Base-by-base conservation (phyloP, 305 asterid species). In the Coffea humblotiana region DNA sequence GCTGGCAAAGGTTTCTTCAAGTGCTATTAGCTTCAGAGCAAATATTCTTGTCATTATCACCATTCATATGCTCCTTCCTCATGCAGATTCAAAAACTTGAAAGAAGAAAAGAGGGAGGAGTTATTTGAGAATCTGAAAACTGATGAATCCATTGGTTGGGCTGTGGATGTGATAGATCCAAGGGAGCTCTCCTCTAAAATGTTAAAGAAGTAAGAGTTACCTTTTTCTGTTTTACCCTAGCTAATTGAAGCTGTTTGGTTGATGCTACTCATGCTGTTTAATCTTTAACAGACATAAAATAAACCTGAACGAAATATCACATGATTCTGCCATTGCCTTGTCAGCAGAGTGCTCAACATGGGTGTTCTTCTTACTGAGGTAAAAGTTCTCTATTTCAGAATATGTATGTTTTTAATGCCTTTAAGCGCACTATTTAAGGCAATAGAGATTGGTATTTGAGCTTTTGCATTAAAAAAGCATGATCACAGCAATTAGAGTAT, bases 71-170 rank as follows among this genome's bases (percentile, higher is more conserved):
- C 37, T 25, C 25, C 52, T 58, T 74, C 71, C 32, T 78, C 79
- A 74, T 81, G 84, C 87, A 95, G 99, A 95, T 87, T 95, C 99
- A 6, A 93, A 95, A 86, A 94, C 97, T 25, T 95, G 52, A 95
- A 94, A 80, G 99, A 93, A 86, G 97, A 93, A 86, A 91, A 90
- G 92, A 90, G 98, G 88, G 99, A 95, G 85, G 98, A 91, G 88
- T 82, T 95, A 72, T 95, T 95, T 80, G 97, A 92, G 88, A 93
- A 73, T 74, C 84, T 95, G 88, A 95, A 91, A 87, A 84, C 87
- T 60, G 94, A 95, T 82, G 90, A 90, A 85, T 91, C 92, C 54
- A 91, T 95, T 16, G 95, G 98, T 83, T 95, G 99, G 98, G 94
- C 89, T 81, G 99, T 90, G 67, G 97, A 93, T 79, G 97, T 95